Evolutionary conservation across 163 green algal genomes (phyloP).

Genomic region (Volvox carteri): DNA sequence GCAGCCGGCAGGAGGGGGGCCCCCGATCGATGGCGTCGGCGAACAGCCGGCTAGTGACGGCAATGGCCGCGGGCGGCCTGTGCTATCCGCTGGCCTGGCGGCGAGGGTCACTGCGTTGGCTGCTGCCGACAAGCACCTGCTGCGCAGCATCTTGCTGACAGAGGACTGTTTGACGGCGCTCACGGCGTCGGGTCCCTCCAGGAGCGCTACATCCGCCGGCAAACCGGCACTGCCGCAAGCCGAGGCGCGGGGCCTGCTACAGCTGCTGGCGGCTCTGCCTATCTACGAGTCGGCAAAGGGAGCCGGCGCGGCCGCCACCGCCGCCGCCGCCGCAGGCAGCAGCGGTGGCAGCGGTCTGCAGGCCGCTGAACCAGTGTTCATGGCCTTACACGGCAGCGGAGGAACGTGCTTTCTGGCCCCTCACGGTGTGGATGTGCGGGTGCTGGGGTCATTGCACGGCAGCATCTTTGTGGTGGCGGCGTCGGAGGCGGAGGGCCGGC

Average conservation of each 20-base stretch:
- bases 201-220: background rate
- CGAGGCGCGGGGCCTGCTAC: conserved; percentile 14
- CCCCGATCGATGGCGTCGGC: background rate
- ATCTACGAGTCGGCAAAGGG: conserved; percentile 60
- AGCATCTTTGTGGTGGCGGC: conserved; percentile 44
- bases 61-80: background rate
- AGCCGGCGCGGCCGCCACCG: background rate
- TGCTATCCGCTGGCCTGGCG: background rate
- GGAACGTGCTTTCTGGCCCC: conserved; percentile 53
- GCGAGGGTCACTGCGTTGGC: conserved; percentile 10
- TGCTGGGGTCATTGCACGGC: conserved; percentile 7
- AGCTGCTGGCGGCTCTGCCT: conserved; percentile 57
- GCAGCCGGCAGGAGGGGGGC: no score
- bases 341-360: background rate
- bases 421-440: conserved; percentile 15
- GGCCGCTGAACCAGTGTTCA: background rate
- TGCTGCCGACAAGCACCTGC: conserved; percentile 35
- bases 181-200: background rate
- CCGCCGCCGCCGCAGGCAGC: background rate
- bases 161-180: conserved; percentile 45
- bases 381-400: conserved; percentile 11
- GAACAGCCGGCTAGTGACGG: background rate
- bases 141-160: conserved; percentile 59
- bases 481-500: conserved; percentile 46
- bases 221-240: background rate